Evolutionary conservation across 2,329 filamentous ascomycete species (phyloP), one percentile per base, ranked within the genome.

Genomic region (Aspergillus brunneoviolaceus): DNA sequence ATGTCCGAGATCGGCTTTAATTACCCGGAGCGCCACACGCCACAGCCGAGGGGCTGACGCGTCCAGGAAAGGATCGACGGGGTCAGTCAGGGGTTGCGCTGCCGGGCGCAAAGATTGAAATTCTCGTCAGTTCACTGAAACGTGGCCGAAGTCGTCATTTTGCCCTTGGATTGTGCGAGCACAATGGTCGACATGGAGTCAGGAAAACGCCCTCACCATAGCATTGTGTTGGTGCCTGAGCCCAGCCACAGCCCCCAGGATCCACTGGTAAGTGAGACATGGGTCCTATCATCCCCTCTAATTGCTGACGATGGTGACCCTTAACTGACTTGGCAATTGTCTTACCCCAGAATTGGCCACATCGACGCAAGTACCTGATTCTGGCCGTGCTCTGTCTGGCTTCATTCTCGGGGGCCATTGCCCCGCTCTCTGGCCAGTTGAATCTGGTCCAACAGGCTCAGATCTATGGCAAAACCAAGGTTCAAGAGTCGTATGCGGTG

Each of bases 381-480:
- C 39, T 58, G 25, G 49, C 50, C 2, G 39, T 51, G 11, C 49
- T 58, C 39, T 47, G 50, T 10, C 35, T 58, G 25, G 56, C 56
- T 19, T 45, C 56, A 3, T 58, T 58, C 21, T 45, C 56, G 4
- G 56, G 56, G 1, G 50, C 56, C 14, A 51, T 58, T 31, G 49
- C 49, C 16, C 49, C 56, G 3, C 49, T 58, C 2, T 51, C 56
- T 1, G 50, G 50, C 5, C 49, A 51, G n/a, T 29, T 51, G 11
- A 51, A 51, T 1, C 50, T 58, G 5, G 49, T 42, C 5, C 56
- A 45, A 11, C 56, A 58, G 49, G 56, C 56, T 42, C 39, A 58
- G 35, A 16, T 58, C 16, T 58, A 58, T 58, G 56, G 56, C n/a
- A 51, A 51, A 6, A 52, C 56, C 4, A 48, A 21, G 2, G 56